Conservation (phyloP, 208 protist genomes). For the Wallacemonas sp. region DNA sequence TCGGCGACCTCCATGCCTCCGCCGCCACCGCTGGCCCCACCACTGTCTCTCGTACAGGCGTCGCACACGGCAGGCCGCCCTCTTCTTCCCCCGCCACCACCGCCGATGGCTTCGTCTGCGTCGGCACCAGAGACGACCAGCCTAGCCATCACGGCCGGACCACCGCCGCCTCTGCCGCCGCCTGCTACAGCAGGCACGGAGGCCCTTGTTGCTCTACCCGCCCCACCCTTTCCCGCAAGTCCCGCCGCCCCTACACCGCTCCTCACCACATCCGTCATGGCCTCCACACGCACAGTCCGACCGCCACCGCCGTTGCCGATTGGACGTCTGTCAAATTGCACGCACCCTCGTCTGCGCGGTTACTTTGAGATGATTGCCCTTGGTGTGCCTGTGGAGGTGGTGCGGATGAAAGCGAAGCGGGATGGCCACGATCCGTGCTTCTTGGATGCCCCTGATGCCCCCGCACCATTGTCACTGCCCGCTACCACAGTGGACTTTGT, state of each 20-base stretch:
- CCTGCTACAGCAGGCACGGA: no score
- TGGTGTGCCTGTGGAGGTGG: slow-evolving; percentile 33
- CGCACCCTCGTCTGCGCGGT: slow-evolving; percentile 49
- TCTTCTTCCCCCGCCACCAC: neutral
- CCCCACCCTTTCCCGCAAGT: no score
- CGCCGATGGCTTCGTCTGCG: slow-evolving; percentile 1
- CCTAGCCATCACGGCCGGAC: slow-evolving; percentile 20
- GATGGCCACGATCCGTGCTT: slow-evolving; percentile 59
- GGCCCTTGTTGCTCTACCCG: no score
- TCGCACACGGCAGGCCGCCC: no score
- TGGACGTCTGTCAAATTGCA: slow-evolving; percentile 34
- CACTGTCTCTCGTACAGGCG: neutral
- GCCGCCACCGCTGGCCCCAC: neutral
- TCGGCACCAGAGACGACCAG: neutral
- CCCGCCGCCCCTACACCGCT: no score
- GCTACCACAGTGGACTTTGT: slow-evolving; percentile 21
- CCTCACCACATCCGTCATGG: neutral
- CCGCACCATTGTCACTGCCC: slow-evolving; percentile 35
- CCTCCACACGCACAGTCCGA: slow-evolving; percentile 4
- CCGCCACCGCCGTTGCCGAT: slow-evolving; percentile 32
- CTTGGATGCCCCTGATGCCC: slow-evolving; percentile 61
- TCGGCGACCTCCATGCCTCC: neutral
- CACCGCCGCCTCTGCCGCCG: slow-evolving; percentile 30
- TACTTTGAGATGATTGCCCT: slow-evolving; percentile 73
- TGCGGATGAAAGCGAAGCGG: slow-evolving; percentile 62